A percentile compares a stretch with the other conserved stretches of the same genome.
phyloP scores from a whole-genome alignment of 495 filamentous ascomycete genomes.

The Ascodesmis nigricans region DNA sequence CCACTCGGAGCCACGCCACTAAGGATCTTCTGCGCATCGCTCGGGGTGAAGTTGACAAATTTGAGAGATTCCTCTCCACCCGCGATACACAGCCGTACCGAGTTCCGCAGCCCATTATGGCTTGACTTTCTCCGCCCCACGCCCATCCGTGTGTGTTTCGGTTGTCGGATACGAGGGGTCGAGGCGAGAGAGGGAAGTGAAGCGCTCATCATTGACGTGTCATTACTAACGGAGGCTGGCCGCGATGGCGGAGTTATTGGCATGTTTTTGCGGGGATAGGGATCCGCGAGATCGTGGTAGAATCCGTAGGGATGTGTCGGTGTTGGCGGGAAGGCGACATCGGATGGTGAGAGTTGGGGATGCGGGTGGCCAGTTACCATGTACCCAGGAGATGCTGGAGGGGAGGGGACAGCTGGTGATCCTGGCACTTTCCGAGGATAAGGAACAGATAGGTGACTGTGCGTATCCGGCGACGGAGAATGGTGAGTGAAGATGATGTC shows the following conservation, averaged over 20 bases:
- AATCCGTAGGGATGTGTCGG: conserved; percentile 12
- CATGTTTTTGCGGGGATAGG: conserved; percentile 9
- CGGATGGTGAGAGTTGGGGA: conserved; percentile 10
- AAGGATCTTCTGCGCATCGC: conserved; percentile 59
- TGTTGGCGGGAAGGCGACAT: conserved; percentile 11
- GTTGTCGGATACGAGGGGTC: no score
- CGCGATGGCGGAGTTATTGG: conserved; percentile 13
- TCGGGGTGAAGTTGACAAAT: conserved; percentile 84
- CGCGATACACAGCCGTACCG: conserved; percentile 11
- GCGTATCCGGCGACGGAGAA: no score
- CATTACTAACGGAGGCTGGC: conserved; percentile 13
- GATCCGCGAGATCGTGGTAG: conserved; percentile 2
- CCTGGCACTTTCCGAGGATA: no score
- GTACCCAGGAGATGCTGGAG: conserved; percentile 19
- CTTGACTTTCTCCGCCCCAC: conserved; percentile 18
- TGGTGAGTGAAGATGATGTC: no score
- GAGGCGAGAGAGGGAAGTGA: conserved; percentile 9
- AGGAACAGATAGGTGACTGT: no score
- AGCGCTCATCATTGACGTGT: conserved; percentile 7
- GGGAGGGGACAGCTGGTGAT: conserved; percentile 13
- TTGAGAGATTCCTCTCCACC: conserved; percentile 32
- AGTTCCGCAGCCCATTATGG: conserved; percentile 16
- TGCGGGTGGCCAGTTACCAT: conserved; percentile 6
- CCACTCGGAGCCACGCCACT: conserved; percentile 81
- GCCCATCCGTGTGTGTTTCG: no score